Evolutionary conservation across 352 stramenopile genomes (phyloP), one percentile per base, ranked within the genome.

Genomic region (Phytopythium aichiense): DNA sequence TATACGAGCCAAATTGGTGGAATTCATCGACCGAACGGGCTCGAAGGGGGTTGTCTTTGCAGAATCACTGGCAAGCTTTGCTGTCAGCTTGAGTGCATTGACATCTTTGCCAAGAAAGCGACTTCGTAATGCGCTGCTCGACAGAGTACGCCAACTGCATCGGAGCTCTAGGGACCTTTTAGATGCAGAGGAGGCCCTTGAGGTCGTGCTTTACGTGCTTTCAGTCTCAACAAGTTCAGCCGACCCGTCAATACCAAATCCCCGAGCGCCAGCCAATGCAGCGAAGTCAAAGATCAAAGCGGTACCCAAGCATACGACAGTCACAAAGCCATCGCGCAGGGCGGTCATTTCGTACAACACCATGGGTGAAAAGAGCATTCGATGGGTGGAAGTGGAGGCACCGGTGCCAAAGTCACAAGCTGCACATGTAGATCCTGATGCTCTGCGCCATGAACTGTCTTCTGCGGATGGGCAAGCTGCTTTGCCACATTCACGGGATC

Each of bases 311-410:
- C 51, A 9, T 2, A 45, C 42, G n/a, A 23, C 15, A 38, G 18
- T n/a, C 4, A 25, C 25, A 2, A 60, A 71, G 50, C 30, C 40
- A 9, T 59, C 63, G 38, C 72, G 65, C 13, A 76, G 79, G 33
- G 56, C 78, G 9, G 67, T 89, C 28, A 71, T 91, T 7, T 73
- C 74, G 0, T 91, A 88, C 59, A 91, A 89, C 52, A 69, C 81
- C 20, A 68, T 91, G 7, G 82, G 82, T 6, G 82, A 91, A 53
- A 89, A 88, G 42, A 74, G 65, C 9, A 72, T 89, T 60, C 76
- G 69, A 23, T 91, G 79, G 79, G 67, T 82, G 16, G 42, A 65
- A 33, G 31, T 42, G 3, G 42, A 46, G 52, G 8, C 35, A 18
- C 31, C 54, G 2, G 1, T 18, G 16, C 1, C 30, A 7, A 18